phyloP scores from a whole-genome alignment of 164 flowering plant genomes.

The Vitis rupestris region DNA sequence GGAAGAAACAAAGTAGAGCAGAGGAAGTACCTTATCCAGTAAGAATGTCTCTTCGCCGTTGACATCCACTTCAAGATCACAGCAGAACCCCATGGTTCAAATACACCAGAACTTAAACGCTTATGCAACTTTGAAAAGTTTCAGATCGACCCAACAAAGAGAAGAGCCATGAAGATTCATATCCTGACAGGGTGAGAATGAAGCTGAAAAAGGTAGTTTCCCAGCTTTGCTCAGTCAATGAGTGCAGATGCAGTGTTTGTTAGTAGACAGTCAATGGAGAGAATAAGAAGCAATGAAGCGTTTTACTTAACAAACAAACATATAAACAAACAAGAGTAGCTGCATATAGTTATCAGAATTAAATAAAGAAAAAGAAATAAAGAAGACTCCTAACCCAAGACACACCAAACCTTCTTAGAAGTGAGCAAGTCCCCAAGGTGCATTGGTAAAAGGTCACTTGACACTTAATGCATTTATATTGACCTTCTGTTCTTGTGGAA shows the following conservation, averaged over 20 bases:
- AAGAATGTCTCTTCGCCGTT: conserved; percentile 50
- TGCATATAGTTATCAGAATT: too few relatives aligned
- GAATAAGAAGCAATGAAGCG: conserved; percentile 8
- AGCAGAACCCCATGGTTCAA: conserved; percentile 16
- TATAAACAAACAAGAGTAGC: too few relatives aligned
- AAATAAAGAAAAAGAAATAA: too few relatives aligned
- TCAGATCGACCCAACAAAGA: neutral
- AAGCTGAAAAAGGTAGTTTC: neutral
- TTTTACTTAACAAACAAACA: neutral
- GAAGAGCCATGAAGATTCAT: neutral
- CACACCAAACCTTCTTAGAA: too few relatives aligned
- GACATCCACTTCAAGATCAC: conserved; percentile 55
- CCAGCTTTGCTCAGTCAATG: conserved; percentile 14
- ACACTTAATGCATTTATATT: too few relatives aligned
- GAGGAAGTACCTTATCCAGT: conserved; percentile 42
- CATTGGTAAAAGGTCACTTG: too few relatives aligned
- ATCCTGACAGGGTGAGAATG: neutral
- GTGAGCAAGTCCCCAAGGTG: too few relatives aligned
- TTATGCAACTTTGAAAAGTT: conserved; percentile 1
- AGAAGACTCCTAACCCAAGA: too few relatives aligned
- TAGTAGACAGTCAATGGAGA: conserved; percentile 4
- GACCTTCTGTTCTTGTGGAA: too few relatives aligned
- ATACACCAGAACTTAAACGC: neutral
- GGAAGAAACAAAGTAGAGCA: neutral
- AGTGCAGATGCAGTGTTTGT: conserved; percentile 2